Evolutionary conservation across 345 rosid genomes (phyloP), one percentile per base, ranked within the genome.

Genomic region (Garcia nutans): DNA sequence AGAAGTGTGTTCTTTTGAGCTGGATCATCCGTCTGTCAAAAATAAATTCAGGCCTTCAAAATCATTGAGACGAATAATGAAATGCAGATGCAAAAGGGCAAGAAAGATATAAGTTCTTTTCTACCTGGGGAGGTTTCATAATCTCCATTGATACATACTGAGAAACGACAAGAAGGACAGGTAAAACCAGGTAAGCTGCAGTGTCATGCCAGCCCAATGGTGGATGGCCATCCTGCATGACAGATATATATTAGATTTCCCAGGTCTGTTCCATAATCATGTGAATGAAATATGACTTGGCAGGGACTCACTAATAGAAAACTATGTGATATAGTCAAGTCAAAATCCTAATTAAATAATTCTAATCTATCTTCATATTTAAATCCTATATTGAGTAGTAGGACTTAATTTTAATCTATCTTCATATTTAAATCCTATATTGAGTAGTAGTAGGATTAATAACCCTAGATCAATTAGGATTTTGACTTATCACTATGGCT

Each of bases 91-190:
- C 24, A 77, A 69, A 68, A 65, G 65, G 60, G 26, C 31, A 47
- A 37, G 49, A 52, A 68, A 70, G 75, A 65, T 68, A 72, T 20
- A n/a, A 60, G 8, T 70, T 45, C 15, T 69, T 72, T 65, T 82
- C 89, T 70, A 92, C 99, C 91, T 96, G 98, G 75, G 99, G 97
- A 76, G 99, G 97, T 84, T 96, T 96, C 99, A 96, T 96, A 73
- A 96, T 82, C 86, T 96, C 99, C 99, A 96, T 96, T 6, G 99
- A 96, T 52, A 89, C 89, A 71, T 82, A 96, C 72, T 96, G 99
- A 52, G 98, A 93, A 80, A 54, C 86, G 62, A 96, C 88, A 63
- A 96, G 98, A 41, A 93, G 97, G 74, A 96, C 92, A 67, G 99
- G 99, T 75, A 96, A 87, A 83, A 96, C 99, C 79, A 96, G 93